Conservation (phyloP, 495 filamentous ascomycete genomes). For the Penicillium malachiteum region DNA sequence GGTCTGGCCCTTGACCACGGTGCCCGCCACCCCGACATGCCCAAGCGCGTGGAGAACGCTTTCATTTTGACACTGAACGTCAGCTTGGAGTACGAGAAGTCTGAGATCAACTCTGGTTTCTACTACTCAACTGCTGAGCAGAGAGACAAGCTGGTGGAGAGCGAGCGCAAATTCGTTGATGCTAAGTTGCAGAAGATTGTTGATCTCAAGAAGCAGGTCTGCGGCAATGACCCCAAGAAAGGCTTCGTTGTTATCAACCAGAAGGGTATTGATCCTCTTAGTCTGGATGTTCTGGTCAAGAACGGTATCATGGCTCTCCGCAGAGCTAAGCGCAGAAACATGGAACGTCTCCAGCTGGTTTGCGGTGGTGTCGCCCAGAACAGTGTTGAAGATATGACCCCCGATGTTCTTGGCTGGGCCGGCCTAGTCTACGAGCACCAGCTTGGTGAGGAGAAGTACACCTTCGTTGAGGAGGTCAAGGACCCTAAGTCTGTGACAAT, state of each 20-base stretch:
- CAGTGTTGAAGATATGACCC: constrained; percentile 88
- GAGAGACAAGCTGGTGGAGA: constrained; percentile 95
- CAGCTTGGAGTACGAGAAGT: constrained; percentile 97
- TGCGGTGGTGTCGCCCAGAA: constrained; percentile 91
- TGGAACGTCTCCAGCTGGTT: constrained; percentile 94
- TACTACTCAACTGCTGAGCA: constrained; percentile 98
- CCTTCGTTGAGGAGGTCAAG: constrained; percentile 97
- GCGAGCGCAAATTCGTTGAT: constrained; percentile 93
- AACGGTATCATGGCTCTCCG: constrained; percentile 95
- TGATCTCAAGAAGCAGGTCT: constrained; percentile 96
- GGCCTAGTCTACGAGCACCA: constrained; percentile 96
- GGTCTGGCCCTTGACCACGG: constrained; percentile 94
- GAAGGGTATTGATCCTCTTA: constrained; percentile 97
- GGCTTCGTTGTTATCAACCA: constrained; percentile 98
- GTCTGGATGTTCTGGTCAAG: constrained; percentile 92
- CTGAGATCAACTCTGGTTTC: constrained; percentile 98
- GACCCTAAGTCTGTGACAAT: constrained; percentile 98
- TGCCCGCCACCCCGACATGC: constrained; percentile 97
- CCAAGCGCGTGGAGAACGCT: constrained; percentile 91
- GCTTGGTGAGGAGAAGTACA: constrained; percentile 98
- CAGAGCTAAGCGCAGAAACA: constrained; percentile 94
- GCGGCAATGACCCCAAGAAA: constrained; percentile 91
- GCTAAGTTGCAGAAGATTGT: constrained; percentile 97
- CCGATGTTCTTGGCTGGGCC: constrained; percentile 92
- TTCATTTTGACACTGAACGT: constrained; percentile 95